These are phyloP conservation scores for Penicillium sp. DNA, from an alignment of 2,329 filamentous ascomycete species.

Conservation along the genomic window DNA sequence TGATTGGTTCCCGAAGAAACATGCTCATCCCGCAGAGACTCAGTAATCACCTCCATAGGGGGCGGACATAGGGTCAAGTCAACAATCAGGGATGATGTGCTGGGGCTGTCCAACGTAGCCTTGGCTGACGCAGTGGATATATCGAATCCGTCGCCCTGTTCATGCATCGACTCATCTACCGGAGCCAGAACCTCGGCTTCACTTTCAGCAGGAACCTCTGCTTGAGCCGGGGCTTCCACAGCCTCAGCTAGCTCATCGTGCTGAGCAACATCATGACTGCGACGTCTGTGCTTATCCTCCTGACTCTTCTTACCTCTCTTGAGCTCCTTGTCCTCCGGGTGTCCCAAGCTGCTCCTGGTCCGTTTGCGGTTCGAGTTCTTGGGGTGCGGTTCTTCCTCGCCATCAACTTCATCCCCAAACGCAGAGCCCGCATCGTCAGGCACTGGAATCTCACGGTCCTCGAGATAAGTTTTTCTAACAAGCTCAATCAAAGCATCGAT, in stretches of 20 bases:
- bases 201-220: neutral
- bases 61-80: neutral
- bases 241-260: neutral
- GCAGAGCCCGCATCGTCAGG: neutral
- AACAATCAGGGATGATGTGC: neutral
- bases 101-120: neutral
- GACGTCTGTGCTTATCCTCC: neutral
- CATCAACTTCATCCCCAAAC: slow-evolving; percentile 27
- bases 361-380: neutral
- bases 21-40: too few species aligned
- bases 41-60: too few species aligned
- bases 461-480: slow-evolving; percentile 25
- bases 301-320: slow-evolving; percentile 3
- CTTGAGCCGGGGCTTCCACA: neutral
- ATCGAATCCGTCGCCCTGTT: neutral
- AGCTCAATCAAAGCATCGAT: slow-evolving; percentile 19
- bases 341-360: slow-evolving; percentile 5
- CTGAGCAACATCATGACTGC: neutral
- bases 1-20: too few species aligned
- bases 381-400: neutral
- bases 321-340: neutral
- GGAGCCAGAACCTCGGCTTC: neutral
- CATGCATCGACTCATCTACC: too few species aligned
- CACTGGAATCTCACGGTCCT: slow-evolving; percentile 3
- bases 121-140: neutral